A percentile compares a stretch with the other conserved stretches of the same genome.
Evolutionary conservation across 1,284 basidiomycete genomes (phyloP).

Genomic region (Neotropicomus parvogracilis): DNA sequence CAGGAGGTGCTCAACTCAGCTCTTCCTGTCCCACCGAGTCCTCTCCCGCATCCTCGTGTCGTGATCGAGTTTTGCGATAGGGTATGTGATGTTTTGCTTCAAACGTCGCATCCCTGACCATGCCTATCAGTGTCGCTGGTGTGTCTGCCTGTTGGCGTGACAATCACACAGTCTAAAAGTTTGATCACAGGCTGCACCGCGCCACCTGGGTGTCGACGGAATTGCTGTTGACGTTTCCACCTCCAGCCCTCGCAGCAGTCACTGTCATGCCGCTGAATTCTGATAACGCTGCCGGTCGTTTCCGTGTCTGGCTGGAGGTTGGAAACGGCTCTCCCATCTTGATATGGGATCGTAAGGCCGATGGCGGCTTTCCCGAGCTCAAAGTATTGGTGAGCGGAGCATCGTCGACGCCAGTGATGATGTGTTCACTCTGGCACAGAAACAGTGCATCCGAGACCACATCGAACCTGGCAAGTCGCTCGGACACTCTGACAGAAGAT

Average conservation of each 20-base stretch:
- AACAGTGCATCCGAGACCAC: slow-evolving; percentile 80
- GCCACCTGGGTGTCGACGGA: slow-evolving; percentile 89
- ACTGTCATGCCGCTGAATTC: slow-evolving; percentile 71
- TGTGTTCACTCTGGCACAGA: slow-evolving; percentile 44
- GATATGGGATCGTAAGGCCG: slow-evolving; percentile 80
- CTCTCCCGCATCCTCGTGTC: slow-evolving; percentile 46
- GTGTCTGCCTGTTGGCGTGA: slow-evolving; percentile 19
- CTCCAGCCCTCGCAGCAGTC: slow-evolving; percentile 63
- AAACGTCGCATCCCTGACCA: background rate
- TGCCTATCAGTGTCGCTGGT: slow-evolving; percentile 68
- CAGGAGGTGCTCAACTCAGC: slow-evolving; percentile 39
- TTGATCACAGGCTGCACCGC: slow-evolving; percentile 65
- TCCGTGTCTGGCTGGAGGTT: slow-evolving; percentile 78
- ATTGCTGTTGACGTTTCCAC: slow-evolving; percentile 83
- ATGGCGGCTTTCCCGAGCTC: slow-evolving; percentile 88
- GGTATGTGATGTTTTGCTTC: slow-evolving; percentile 43
- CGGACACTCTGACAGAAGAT: slow-evolving; percentile 72
- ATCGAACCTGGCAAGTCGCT: slow-evolving; percentile 75
- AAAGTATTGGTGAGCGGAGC: slow-evolving; percentile 64
- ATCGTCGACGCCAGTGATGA: background rate
- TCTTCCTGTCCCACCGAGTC: slow-evolving; percentile 58
- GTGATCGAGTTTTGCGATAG: slow-evolving; percentile 85
- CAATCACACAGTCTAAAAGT: background rate
- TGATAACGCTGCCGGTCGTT: slow-evolving; percentile 82
- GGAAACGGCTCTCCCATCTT: slow-evolving; percentile 39